A percentile compares a stretch with the other conserved stretches of the same genome.
Conservation (phyloP, 345 rosid genomes). For the Carallia pectinifolia region DNA sequence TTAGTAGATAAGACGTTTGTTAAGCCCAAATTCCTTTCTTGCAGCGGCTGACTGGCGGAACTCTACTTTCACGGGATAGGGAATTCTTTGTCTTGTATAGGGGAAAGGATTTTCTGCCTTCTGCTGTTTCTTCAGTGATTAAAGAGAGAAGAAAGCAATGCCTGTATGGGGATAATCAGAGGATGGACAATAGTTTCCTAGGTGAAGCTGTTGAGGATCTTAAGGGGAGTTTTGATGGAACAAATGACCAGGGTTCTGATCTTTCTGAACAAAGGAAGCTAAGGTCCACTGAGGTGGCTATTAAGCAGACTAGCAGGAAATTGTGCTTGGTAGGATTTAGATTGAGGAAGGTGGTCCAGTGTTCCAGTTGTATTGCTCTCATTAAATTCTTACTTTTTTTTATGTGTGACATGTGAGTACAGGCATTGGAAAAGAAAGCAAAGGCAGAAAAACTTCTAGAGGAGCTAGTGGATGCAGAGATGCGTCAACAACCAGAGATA, state of each 20-base stretch:
- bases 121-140: conserved; percentile 81
- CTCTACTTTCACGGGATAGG: conserved; percentile 72
- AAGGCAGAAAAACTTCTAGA: conserved; percentile 71
- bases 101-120: conserved; percentile 94
- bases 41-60: conserved; percentile 93
- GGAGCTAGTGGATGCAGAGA: conserved; percentile 50
- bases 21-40: conserved; percentile 31
- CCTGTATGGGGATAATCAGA: conserved; percentile 33
- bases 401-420: conserved; percentile 18
- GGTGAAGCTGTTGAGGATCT: conserved; percentile 23
- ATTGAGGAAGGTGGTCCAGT: conserved; percentile 18
- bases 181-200: conserved; percentile 20
- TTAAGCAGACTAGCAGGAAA: conserved; percentile 55
- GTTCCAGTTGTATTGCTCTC: conserved; percentile 16
- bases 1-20: not conserved
- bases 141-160: conserved; percentile 63
- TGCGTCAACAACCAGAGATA: conserved; percentile 45
- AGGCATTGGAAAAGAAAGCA: conserved; percentile 84
- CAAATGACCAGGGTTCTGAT: conserved; percentile 17
- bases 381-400: conserved; percentile 14
- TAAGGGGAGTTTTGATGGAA: conserved; percentile 18
- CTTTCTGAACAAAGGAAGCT: conserved; percentile 33
- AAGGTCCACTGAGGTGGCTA: conserved; percentile 48
- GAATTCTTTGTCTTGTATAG: conserved; percentile 81
- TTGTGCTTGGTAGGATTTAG: conserved; percentile 58